Percentiles rank a stretch among this genome's conserved stretches.
phyloP scores from a whole-genome alignment of 331 rosid genomes.

The Saraca asoca region DNA sequence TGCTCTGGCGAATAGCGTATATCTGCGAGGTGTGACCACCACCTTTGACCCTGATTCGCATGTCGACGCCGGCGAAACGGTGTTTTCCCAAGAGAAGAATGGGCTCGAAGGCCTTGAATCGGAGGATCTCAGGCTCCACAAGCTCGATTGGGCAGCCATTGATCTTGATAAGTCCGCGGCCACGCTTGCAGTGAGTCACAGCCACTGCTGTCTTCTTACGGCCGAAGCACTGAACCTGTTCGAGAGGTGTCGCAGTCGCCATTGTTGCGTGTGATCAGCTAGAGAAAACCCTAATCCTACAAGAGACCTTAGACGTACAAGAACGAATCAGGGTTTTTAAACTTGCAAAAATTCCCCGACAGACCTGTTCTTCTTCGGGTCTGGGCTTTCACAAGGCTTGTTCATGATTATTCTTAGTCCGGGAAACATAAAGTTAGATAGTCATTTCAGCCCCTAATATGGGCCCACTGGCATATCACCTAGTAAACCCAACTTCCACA shows the following conservation, averaged over 20 bases:
- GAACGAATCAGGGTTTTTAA: too few species aligned
- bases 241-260: conserved; percentile 42
- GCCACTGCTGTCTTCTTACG: conserved; percentile 91
- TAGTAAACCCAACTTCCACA: too few species aligned
- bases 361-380: too few species aligned
- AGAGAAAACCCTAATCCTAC: conserved; percentile 28
- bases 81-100: conserved; percentile 69
- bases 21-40: conserved; percentile 91
- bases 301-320: too few species aligned
- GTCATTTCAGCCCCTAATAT: too few species aligned
- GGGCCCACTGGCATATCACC: too few species aligned
- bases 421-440: too few species aligned
- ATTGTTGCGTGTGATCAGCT: conserved; percentile 3
- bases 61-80: conserved; percentile 74
- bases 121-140: conserved; percentile 79
- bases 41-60: conserved; percentile 84
- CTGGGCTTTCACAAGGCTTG: too few species aligned
- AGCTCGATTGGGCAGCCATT: conserved; percentile 88
- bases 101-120: conserved; percentile 85
- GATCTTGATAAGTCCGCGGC: conserved; percentile 79
- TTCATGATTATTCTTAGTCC: too few species aligned
- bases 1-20: conserved; percentile 85
- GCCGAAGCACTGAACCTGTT: conserved; percentile 82
- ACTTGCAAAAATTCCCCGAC: too few species aligned
- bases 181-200: conserved; percentile 83